Evolutionary conservation across 495 filamentous ascomycete genomes (phyloP).

Genomic region (Aspergillus cavernicola): DNA sequence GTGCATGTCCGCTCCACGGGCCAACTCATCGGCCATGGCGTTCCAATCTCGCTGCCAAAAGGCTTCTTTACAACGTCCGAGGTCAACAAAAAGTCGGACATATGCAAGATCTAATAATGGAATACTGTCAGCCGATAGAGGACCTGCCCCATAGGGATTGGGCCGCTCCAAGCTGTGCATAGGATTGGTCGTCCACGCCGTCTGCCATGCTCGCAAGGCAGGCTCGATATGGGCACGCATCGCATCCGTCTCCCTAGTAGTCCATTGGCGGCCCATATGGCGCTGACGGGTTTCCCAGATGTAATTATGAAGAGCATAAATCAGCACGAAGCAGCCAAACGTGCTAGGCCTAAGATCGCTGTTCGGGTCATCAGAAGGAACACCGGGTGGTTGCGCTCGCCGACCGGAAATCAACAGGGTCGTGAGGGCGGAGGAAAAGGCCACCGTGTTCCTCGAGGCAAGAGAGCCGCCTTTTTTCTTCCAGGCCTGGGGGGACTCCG

Average conservation of each 20-base stretch:
- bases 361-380: slow-evolving; percentile 38
- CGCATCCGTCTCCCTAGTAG: slow-evolving; percentile 83
- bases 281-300: slow-evolving; percentile 96
- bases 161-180: slow-evolving; percentile 85
- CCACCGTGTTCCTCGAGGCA: slow-evolving; percentile 59
- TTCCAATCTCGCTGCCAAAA: slow-evolving; percentile 96
- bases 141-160: slow-evolving; percentile 83
- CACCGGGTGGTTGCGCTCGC: slow-evolving; percentile 48
- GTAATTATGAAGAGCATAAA: slow-evolving; percentile 95
- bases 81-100: slow-evolving; percentile 87
- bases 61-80: slow-evolving; percentile 85
- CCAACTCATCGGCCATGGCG: slow-evolving; percentile 85
- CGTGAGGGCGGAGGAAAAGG: slow-evolving; percentile 73
- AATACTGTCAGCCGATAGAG: slow-evolving; percentile 89
- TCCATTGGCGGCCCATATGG: slow-evolving; percentile 88
- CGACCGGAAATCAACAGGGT: slow-evolving; percentile 77
- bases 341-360: slow-evolving; percentile 81
- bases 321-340: slow-evolving; percentile 88
- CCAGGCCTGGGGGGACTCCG: slow-evolving; percentile 76
- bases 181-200: slow-evolving; percentile 85
- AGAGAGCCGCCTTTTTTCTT: slow-evolving; percentile 67
- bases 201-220: slow-evolving; percentile 90
- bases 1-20: slow-evolving; percentile 70
- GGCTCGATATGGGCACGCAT: slow-evolving; percentile 98
- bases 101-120: slow-evolving; percentile 94